A percentile compares a stretch with the other conserved stretches of the same genome.
phyloP scores from a whole-genome alignment of 2,329 filamentous ascomycete species.

The Arachnomyces sp. region DNA sequence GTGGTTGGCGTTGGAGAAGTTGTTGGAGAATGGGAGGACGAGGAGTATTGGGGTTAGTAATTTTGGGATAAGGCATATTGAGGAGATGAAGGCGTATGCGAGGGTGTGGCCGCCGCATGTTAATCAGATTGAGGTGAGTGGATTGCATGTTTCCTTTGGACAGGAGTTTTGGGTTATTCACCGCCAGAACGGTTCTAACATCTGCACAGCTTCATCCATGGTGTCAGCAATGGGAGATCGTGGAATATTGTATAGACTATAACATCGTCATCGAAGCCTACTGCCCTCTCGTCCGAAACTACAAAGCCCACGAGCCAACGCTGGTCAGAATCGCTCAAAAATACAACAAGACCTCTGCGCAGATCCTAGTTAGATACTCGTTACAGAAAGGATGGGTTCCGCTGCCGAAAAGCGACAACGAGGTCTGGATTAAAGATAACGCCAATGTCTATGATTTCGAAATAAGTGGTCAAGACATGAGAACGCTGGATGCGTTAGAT shows the following conservation, averaged over 20 bases:
- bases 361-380: constrained; percentile 72
- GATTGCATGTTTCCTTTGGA: constrained; percentile 2
- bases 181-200: constrained; percentile 30
- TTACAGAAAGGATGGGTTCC: constrained; percentile 70
- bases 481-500: constrained; percentile 43
- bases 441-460: constrained; percentile 54
- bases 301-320: constrained; percentile 61
- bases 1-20: constrained; percentile 58
- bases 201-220: constrained; percentile 57
- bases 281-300: constrained; percentile 52
- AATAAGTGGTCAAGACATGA: constrained; percentile 51
- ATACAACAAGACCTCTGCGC: constrained; percentile 64
- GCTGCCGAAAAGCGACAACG: constrained; percentile 64
- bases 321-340: constrained; percentile 60
- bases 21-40: constrained; percentile 51
- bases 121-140: constrained; percentile 62
- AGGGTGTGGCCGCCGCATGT: constrained; percentile 60
- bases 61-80: constrained; percentile 58
- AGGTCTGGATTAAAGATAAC: constrained; percentile 59
- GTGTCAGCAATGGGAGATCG: constrained; percentile 56
- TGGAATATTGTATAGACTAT: constrained; percentile 46
- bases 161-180: background rate
- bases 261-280: constrained; percentile 48
- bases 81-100: constrained; percentile 60
- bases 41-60: constrained; percentile 66